Evolutionary conservation across 1,284 basidiomycete genomes (phyloP), one percentile per base, ranked within the genome.

Genomic region (Hymenochaete sp.): DNA sequence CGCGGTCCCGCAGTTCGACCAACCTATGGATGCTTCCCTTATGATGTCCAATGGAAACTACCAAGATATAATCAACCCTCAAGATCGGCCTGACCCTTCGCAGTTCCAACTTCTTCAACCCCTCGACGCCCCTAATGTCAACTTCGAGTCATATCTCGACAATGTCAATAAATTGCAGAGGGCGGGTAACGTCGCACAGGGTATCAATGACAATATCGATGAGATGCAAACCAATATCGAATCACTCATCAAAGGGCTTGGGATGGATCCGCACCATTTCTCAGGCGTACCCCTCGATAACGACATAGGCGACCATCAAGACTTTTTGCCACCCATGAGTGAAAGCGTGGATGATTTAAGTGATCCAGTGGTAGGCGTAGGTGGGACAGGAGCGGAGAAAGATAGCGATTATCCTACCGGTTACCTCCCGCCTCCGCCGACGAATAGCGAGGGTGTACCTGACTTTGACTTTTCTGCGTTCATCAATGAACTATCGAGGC

Each of bases 171-270:
- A 13, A 2, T 57, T 82, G 11, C 67, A 79, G 36, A 74, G 74
- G 52, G 66, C 73, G 2, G 85, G 83, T 66, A 71, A 70, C 37
- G 71, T 72, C 40, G 69, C 85, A 0, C 58, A 73, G 21, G 81
- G 79, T 48, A 82, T 91, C 38, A 76, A 80, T 44, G 69, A 70
- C 37, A 83, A 89, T 47, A 82, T 91, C 22, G 78, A 83, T 50
- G 72, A 75, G 35, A 64, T 92, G 44, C 79, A 86, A 54, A 70
- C 67, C 28, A 80, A 75, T 52, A 82, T 93, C 51, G 77, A 88
- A 49, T 74, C 75, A 9, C 68, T 92, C 29, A 82, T 91, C 37
- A 71, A 80, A 55, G 74, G 72, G 44, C 71, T 86, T 47, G 84
- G 84, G 1, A 64, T 88, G 29, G 80, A 82, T 52, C 68, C 76